Conservation (phyloP, 2,329 filamentous ascomycete species). For the Xylaria sp. region DNA sequence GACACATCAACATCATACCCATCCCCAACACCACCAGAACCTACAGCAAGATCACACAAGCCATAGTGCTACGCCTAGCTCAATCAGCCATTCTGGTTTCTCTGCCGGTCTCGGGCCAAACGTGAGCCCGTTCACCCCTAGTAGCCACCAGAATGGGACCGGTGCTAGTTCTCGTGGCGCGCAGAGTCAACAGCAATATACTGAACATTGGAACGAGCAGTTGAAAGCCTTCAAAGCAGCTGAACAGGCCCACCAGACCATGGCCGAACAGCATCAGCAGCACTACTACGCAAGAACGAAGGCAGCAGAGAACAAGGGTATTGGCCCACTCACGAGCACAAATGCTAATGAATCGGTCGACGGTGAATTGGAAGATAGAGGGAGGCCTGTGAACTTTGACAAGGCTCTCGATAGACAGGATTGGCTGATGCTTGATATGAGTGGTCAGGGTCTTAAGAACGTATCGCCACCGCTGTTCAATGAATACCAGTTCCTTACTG, state of each 20-base stretch:
- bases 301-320: constrained; percentile 71
- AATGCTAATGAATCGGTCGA: constrained; percentile 57
- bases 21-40: constrained; percentile 67
- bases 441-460: constrained; percentile 90
- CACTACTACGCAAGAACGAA: constrained; percentile 76
- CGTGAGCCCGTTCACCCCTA: constrained; percentile 63
- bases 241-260: constrained; percentile 73
- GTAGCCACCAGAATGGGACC: constrained; percentile 63
- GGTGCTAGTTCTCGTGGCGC: constrained; percentile 52
- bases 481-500: constrained; percentile 82
- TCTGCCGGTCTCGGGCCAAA: constrained; percentile 68
- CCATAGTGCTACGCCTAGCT: constrained; percentile 59
- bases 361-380: constrained; percentile 60
- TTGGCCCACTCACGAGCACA: constrained; percentile 59
- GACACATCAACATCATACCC: constrained; percentile 64
- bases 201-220: constrained; percentile 87
- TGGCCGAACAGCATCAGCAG: constrained; percentile 67
- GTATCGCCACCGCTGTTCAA: constrained; percentile 80
- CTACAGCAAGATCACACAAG: constrained; percentile 64
- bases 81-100: constrained; percentile 66
- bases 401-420: constrained; percentile 73
- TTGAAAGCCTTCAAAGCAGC: constrained; percentile 78
- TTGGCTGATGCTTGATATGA: constrained; percentile 93
- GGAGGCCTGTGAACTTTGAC: constrained; percentile 69
- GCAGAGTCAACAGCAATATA: constrained; percentile 56